Evolutionary conservation across 2,329 filamentous ascomycete species (phyloP), one percentile per base, ranked within the genome.

Genomic region (Chalaropsis thielavioides): DNA sequence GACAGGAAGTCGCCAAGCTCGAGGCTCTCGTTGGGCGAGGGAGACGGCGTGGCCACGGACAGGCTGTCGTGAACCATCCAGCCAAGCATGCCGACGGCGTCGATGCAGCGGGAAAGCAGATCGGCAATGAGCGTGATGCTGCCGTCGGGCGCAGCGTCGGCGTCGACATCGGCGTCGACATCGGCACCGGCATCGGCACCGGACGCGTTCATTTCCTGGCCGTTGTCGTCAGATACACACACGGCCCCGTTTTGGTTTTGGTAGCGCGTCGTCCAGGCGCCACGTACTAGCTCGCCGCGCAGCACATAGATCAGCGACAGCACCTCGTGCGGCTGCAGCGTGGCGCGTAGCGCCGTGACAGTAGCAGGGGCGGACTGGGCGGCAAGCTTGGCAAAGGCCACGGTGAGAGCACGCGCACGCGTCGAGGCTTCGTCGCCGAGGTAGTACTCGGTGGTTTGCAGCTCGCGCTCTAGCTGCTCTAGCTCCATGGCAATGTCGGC

Each of bases 231-330:
- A n/a, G 54, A 13, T 2, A 11, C 31, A 19, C 24, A 38, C 15
- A 31, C 31, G 15, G 54, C 15, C 13, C 31, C 54, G 31, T 35
- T 11, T 8, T 58, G 54, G 27, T 17, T 35, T 4, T 58, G 54
- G 73, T 91, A 90, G 24, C 83, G 80, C 19, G 84, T 82, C 0
- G 87, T 90, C 89, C 89, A 92, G 40, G 86, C 85, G 66, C 88
- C 88, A 68, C 85, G 83, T 62, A 85, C 83, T 58, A 92, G 79
- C 74, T 92, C 87, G 68, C 87, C 80, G 65, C 88, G 84, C 38
- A 92, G 78, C 5, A 91, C 78, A 69, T 87, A 82, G 69, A 92
- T 86, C 63, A 92, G 79, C 43, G 85, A 84, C 11, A 90, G 77
- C 27, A 88, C 83, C 69, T 92, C 86, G 68, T 86, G 81, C 2